Evolutionary conservation across 116 monocot species (phyloP).

Genomic region (Cymodocea nodosa): DNA sequence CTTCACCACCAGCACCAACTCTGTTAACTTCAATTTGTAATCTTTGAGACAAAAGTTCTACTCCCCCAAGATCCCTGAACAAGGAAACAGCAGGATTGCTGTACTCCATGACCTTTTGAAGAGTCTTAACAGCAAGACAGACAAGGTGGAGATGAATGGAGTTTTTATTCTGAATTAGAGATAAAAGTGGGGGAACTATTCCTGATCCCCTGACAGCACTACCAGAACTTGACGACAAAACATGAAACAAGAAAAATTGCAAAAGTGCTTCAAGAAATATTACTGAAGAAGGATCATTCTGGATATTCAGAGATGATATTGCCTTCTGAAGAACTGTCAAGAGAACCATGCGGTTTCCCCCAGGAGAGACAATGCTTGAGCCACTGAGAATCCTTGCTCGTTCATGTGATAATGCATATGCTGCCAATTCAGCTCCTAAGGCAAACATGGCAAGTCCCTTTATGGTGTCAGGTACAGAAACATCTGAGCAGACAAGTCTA

Average conservation of each 20-base stretch:
- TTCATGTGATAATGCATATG: conserved; percentile 95
- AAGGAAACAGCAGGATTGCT: conserved; percentile 82
- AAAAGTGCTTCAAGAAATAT: conserved; percentile 93
- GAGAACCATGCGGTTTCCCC: conserved; percentile 91
- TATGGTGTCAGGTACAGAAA: conserved; percentile 63
- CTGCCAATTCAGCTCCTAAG: conserved; percentile 81
- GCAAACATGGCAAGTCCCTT: conserved; percentile 89
- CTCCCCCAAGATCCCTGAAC: conserved; percentile 92
- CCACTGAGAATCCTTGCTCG: conserved; percentile 84
- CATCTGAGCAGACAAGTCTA: conserved; percentile 80
- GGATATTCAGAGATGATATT: conserved; percentile 55
- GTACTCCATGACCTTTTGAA: conserved; percentile 96
- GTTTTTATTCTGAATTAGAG: conserved; percentile 67
- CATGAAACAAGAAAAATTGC: conserved; percentile 91
- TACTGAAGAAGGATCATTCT: conserved; percentile 69
- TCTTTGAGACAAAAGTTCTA: conserved; percentile 74
- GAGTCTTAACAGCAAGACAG: conserved; percentile 70
- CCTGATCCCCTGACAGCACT: conserved; percentile 76
- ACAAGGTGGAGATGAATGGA: conserved; percentile 77
- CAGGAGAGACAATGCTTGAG: conserved; percentile 85
- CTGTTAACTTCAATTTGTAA: conserved; percentile 74
- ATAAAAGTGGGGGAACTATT: conserved; percentile 80
- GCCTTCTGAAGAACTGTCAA: conserved; percentile 90
- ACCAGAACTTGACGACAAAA: conserved; percentile 89
- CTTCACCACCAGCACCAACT: conserved; percentile 33